Conservation (phyloP, 352 stramenopile species). For the Phytophthora vignae region DNA sequence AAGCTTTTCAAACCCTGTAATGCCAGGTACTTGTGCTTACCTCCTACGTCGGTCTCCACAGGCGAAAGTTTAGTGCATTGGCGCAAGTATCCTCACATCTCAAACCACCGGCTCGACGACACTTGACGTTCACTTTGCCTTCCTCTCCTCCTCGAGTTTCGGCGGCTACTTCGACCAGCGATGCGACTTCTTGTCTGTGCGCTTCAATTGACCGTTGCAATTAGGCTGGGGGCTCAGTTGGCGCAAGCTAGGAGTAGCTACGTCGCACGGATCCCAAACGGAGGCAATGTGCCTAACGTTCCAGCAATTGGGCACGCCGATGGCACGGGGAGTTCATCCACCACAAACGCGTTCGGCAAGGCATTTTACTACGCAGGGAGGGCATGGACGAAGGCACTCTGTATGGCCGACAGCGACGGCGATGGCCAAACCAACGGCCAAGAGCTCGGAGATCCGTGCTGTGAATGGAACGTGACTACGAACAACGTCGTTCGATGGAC, state of each 20-base stretch:
- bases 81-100: too few species aligned
- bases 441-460: constrained; percentile 47
- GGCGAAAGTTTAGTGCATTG: too few species aligned
- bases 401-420: constrained; percentile 8
- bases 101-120: too few species aligned
- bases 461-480: neutral
- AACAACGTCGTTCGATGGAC: neutral
- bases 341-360: constrained; percentile 1
- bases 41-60: too few species aligned
- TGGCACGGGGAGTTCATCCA: constrained; percentile 1
- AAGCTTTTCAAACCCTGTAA: too few species aligned
- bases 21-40: too few species aligned
- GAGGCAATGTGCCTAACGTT: constrained; percentile 39
- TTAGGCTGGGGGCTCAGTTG: neutral
- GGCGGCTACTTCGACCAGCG: too few species aligned
- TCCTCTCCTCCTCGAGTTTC: too few species aligned
- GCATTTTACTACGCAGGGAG: neutral
- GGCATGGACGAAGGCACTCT: constrained; percentile 22
- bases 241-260: neutral
- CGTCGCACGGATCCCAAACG: constrained; percentile 38
- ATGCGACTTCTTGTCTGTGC: neutral
- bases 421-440: constrained; percentile 75
- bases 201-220: neutral
- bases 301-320: constrained; percentile 41
- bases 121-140: too few species aligned